Evolutionary conservation across 805 yeast species (phyloP).

Genomic region (Sugiyamaella qingdaonensis): DNA sequence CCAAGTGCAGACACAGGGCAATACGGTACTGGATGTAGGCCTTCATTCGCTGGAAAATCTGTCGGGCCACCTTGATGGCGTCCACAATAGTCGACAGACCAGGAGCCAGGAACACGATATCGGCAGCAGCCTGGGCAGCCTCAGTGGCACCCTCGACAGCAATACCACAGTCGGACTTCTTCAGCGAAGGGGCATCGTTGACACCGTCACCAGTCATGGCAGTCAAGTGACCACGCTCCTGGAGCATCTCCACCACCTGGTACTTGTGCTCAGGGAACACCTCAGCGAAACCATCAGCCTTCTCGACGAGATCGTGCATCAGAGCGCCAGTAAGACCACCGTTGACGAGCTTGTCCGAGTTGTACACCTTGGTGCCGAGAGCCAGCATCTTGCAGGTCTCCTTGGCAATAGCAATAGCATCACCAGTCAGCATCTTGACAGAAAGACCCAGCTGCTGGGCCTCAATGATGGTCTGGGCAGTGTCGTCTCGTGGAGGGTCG

Average conservation of each 20-base stretch:
- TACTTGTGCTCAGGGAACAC: slow-evolving; percentile 98
- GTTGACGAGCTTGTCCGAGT: slow-evolving; percentile 93
- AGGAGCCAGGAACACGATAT: slow-evolving; percentile 91
- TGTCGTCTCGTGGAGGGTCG: slow-evolving; percentile 99
- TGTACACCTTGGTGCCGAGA: slow-evolving; percentile 92
- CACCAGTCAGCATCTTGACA: slow-evolving; percentile 98
- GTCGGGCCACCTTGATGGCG: slow-evolving; percentile 91
- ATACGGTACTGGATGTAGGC: slow-evolving; percentile 97
- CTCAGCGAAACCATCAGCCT: slow-evolving; percentile 98
- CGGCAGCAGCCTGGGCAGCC: slow-evolving; percentile 96
- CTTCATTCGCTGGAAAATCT: slow-evolving; percentile 99
- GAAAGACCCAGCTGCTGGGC: slow-evolving; percentile 90
- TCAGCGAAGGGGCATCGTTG: slow-evolving; percentile 95
- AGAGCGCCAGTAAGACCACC: slow-evolving; percentile 98
- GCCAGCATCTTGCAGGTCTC: slow-evolving; percentile 98
- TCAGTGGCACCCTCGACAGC: slow-evolving; percentile 98
- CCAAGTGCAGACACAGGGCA: slow-evolving; percentile 92
- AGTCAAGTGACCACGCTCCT: slow-evolving; percentile 93
- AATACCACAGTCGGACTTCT: slow-evolving; percentile 95
- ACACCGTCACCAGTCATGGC: slow-evolving; percentile 99
- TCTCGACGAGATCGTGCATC: slow-evolving; percentile 95
- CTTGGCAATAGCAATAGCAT: slow-evolving; percentile 98
- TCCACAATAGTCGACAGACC: slow-evolving; percentile 94
- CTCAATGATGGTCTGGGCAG: slow-evolving; percentile 91
- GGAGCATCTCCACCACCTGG: slow-evolving; percentile 92